Conservation (phyloP, 352 stramenopile genomes). For the Phytophthora nicotianae region DNA sequence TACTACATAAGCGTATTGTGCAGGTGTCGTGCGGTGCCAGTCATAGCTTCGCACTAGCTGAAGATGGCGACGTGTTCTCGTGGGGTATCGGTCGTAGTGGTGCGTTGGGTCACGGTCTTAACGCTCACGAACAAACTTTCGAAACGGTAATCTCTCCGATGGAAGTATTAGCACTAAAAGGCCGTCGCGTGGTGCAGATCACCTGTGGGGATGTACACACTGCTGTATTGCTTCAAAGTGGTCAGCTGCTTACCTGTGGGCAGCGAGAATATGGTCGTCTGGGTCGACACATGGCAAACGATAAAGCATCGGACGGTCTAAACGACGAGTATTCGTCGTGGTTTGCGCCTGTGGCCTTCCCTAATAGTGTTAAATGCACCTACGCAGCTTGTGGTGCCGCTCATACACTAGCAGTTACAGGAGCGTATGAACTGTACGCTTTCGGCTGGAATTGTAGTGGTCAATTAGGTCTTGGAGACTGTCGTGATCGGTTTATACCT, state of each 20-base stretch:
- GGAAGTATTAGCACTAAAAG: constrained; percentile 56
- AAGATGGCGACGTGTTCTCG: constrained; percentile 70
- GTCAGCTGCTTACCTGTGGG: constrained; percentile 65
- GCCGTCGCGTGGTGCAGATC: constrained; percentile 43
- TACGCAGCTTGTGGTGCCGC: constrained; percentile 65
- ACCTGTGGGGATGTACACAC: constrained; percentile 72
- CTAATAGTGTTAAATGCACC: constrained; percentile 32
- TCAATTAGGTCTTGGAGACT: constrained; percentile 69
- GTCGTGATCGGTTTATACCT: constrained; percentile 45
- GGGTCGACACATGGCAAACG: constrained; percentile 30
- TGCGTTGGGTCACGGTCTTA: constrained; percentile 60
- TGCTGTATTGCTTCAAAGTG: constrained; percentile 46
- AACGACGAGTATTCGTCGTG: constrained; percentile 39
- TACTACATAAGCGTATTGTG: constrained; percentile 66
- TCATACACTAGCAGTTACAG: constrained; percentile 60
- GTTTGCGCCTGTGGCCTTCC: constrained; percentile 37
- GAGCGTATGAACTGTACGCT: constrained; percentile 40
- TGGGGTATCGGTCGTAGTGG: constrained; percentile 64
- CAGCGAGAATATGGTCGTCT: constrained; percentile 62
- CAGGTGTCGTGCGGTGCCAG: constrained; percentile 65
- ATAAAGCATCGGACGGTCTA: constrained; percentile 4
- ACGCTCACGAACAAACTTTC: constrained; percentile 35
- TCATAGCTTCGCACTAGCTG: constrained; percentile 64
- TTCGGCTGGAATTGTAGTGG: constrained; percentile 70
- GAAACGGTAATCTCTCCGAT: constrained; percentile 48